These are phyloP conservation scores for Rhazya stricta DNA, from an alignment of 257 asterid genomes.

Conservation along the genomic window DNA sequence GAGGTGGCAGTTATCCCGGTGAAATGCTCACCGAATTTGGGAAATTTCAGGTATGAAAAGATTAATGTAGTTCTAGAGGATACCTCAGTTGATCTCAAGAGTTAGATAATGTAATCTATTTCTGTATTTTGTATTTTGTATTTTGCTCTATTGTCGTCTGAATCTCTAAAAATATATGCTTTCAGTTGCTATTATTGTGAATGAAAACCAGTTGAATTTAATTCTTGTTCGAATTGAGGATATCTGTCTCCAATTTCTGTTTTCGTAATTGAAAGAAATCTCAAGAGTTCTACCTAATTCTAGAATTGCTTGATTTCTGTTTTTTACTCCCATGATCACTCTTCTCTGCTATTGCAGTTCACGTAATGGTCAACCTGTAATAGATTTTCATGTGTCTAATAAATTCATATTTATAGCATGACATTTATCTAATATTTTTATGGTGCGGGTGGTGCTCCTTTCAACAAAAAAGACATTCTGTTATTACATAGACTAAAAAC, in stretches of 20 bases:
- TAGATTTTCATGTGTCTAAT: neutral
- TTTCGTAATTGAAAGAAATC: too few species aligned
- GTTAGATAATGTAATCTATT: conserved; percentile 27
- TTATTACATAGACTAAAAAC: too few species aligned
- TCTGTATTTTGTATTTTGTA: conserved; percentile 30
- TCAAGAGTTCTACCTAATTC: too few species aligned
- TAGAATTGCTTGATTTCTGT: neutral
- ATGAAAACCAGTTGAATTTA: neutral
- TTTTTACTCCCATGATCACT: neutral
- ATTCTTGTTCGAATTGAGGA: too few species aligned
- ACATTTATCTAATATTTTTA: neutral
- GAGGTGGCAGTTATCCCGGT: conserved; percentile 41
- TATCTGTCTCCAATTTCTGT: too few species aligned
- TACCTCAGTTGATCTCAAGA: conserved; percentile 34
- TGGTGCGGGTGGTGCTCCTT: neutral
- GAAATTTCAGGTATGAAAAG: conserved; percentile 69
- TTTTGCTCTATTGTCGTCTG: conserved; percentile 4
- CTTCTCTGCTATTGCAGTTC: neutral
- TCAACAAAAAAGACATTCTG: too few species aligned
- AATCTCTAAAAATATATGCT: neutral
- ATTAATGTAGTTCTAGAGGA: conserved; percentile 48
- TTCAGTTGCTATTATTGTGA: neutral
- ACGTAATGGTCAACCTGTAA: neutral
- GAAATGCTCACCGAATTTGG: conserved; percentile 37
- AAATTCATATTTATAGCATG: too few species aligned